These are phyloP conservation scores for Nadsonia fulvescens DNA, from an alignment of 805 yeast species.

Conservation along the genomic window DNA sequence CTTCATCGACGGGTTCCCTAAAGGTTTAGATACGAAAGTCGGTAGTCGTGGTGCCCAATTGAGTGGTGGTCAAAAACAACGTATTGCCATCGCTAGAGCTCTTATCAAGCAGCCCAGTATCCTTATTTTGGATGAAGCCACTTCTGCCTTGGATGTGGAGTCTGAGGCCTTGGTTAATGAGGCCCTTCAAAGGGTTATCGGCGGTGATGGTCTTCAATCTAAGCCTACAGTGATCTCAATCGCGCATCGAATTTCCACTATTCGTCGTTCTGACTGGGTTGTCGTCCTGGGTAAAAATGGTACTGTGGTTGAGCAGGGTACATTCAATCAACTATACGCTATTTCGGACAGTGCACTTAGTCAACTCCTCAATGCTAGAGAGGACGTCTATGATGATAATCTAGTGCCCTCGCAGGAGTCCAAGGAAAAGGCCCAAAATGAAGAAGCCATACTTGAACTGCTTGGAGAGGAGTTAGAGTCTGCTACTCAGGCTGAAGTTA, in stretches of 20 bases:
- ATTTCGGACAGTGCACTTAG: slow-evolving; percentile 29
- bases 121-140: slow-evolving; percentile 83
- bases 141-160: slow-evolving; percentile 81
- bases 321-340: slow-evolving; percentile 32
- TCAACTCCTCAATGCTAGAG: too few species aligned
- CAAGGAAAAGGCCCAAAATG: too few species aligned
- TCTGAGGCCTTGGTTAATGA: slow-evolving; percentile 73
- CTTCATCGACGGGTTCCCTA: slow-evolving; percentile 62
- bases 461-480: too few species aligned
- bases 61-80: slow-evolving; percentile 89
- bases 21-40: slow-evolving; percentile 61
- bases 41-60: slow-evolving; percentile 81
- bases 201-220: too few species aligned
- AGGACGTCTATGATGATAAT: too few species aligned
- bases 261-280: slow-evolving; percentile 62
- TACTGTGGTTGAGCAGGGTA: slow-evolving; percentile 54
- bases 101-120: slow-evolving; percentile 61
- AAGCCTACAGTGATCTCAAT: slow-evolving; percentile 65
- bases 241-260: slow-evolving; percentile 83
- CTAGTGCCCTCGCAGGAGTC: too few species aligned
- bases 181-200: slow-evolving; percentile 40
- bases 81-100: slow-evolving; percentile 83
- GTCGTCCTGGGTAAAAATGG: slow-evolving; percentile 65
- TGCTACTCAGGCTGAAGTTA: too few species aligned
- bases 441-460: too few species aligned